phyloP scores from a whole-genome alignment of 2,329 filamentous ascomycete genomes.

The Diaporthe australafricana region DNA sequence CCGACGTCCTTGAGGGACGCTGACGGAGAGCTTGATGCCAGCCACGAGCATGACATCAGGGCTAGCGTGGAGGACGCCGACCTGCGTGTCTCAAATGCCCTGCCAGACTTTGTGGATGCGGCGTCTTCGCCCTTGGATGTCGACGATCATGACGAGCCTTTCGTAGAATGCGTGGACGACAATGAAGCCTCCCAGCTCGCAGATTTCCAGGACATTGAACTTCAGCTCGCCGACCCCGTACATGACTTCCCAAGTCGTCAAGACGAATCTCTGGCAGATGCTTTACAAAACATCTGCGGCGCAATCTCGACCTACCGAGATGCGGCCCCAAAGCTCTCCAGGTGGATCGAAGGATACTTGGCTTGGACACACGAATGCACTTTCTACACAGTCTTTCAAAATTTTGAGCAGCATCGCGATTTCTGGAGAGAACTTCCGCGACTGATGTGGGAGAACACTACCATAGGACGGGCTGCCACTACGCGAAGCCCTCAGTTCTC shows the following conservation, averaged over 20 bases:
- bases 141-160: slow-evolving; percentile 54
- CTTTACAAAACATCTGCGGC: slow-evolving; percentile 42
- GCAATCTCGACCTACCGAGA: slow-evolving; percentile 43
- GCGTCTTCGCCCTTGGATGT: slow-evolving; percentile 35
- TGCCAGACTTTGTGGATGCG: slow-evolving; percentile 2
- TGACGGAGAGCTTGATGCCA: slow-evolving; percentile 39
- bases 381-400: slow-evolving; percentile 52
- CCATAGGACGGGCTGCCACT: slow-evolving; percentile 42
- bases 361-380: slow-evolving; percentile 51
- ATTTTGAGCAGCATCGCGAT: slow-evolving; percentile 55
- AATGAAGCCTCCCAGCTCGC: slow-evolving; percentile 44
- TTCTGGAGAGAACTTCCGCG: slow-evolving; percentile 68
- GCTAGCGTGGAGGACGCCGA: slow-evolving; percentile 60
- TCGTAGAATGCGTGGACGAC: slow-evolving; percentile 56
- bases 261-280: slow-evolving; percentile 44
- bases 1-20: slow-evolving; percentile 53
- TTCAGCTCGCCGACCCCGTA: slow-evolving; percentile 54
- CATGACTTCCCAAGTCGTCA: slow-evolving; percentile 58
- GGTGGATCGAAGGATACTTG: slow-evolving; percentile 65
- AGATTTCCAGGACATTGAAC: slow-evolving; percentile 40
- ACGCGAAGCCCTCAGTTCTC: slow-evolving; percentile 44
- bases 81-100: slow-evolving; percentile 48
- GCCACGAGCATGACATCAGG: slow-evolving; percentile 49
- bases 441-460: slow-evolving; percentile 51
- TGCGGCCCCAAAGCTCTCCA: slow-evolving; percentile 48